Conservation (phyloP, 2,329 filamentous ascomycete species). For the Exophiala sideris region DNA sequence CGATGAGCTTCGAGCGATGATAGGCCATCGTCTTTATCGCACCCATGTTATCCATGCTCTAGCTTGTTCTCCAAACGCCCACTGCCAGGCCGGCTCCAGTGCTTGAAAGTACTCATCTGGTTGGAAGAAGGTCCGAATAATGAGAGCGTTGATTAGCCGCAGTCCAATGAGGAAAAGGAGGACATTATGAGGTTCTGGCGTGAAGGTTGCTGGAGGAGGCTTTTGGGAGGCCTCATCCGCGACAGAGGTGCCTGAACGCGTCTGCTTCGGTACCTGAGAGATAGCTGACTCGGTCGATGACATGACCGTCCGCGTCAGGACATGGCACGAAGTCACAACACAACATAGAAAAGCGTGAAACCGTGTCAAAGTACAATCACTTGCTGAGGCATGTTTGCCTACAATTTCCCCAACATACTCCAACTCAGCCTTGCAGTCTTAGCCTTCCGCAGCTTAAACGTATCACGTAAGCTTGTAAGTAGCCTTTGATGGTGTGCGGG, state of each 20-base stretch:
- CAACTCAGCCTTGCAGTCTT: too few relatives aligned
- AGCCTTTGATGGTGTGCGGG: too few relatives aligned
- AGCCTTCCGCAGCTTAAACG: too few relatives aligned
- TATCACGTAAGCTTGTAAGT: too few relatives aligned
- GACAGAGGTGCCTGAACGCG: neutral
- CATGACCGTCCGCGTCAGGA: too few relatives aligned
- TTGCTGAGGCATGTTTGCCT: too few relatives aligned
- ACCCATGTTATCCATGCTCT: constrained; percentile 93
- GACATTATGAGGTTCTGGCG: constrained; percentile 25
- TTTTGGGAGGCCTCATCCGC: neutral
- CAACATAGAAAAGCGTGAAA: too few relatives aligned
- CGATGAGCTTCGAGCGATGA: constrained; percentile 13
- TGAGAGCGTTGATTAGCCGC: constrained; percentile 75
- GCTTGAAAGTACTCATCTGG: constrained; percentile 97
- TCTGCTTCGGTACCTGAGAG: too few relatives aligned
- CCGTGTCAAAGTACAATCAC: too few relatives aligned
- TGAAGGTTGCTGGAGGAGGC: neutral
- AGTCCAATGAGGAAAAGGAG: constrained; percentile 57
- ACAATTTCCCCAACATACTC: too few relatives aligned
- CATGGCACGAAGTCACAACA: too few relatives aligned
- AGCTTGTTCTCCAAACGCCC: constrained; percentile 72
- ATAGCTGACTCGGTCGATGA: too few relatives aligned
- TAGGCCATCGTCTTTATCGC: constrained; percentile 34
- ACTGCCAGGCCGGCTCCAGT: constrained; percentile 87
- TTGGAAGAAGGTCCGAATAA: constrained; percentile 87